Conservation (phyloP, 2,329 filamentous ascomycete species). For the Bipolaris victoriae region DNA sequence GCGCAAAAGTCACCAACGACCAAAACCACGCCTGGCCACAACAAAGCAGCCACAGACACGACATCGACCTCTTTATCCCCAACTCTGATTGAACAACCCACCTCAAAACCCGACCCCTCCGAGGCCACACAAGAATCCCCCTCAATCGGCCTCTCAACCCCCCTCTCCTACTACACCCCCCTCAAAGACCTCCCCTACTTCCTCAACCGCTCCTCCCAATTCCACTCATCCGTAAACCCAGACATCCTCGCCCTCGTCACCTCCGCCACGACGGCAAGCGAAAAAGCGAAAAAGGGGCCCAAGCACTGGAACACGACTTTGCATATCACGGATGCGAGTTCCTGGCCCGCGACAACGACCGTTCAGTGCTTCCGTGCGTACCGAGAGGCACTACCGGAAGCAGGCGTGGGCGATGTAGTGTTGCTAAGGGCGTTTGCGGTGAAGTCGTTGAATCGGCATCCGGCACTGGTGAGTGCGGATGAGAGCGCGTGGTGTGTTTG, state of each 20-base stretch:
- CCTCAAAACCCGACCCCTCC: conserved; percentile 24
- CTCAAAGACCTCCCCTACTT: conserved; percentile 49
- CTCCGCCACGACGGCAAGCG: conserved; percentile 37
- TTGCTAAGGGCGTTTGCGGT: conserved; percentile 53
- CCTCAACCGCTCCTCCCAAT: conserved; percentile 49
- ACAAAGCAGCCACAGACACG: conserved; percentile 12
- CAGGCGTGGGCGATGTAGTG: conserved; percentile 52
- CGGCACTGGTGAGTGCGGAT: conserved; percentile 49
- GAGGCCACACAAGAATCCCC: conserved; percentile 24
- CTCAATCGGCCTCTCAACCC: conserved; percentile 49
- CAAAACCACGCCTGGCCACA: conserved; percentile 20
- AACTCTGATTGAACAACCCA: conserved; percentile 15
- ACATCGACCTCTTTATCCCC: conserved; percentile 16
- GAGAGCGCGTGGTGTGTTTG: conserved; percentile 58
- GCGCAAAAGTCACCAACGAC: conserved; percentile 7
- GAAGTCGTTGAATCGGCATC: conserved; percentile 48
- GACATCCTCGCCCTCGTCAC: conserved; percentile 56
- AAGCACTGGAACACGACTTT: conserved; percentile 54
- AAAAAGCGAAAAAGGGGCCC: conserved; percentile 51
- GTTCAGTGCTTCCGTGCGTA: conserved; percentile 55
- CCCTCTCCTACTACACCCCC: conserved; percentile 55
- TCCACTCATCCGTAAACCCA: conserved; percentile 44
- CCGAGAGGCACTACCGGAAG: conserved; percentile 50
- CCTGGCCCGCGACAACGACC: conserved; percentile 29
- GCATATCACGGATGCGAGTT: conserved; percentile 49